Conservation (phyloP, 1,139 yeast genomes). For the Oligophagozyma castellii region DNA sequence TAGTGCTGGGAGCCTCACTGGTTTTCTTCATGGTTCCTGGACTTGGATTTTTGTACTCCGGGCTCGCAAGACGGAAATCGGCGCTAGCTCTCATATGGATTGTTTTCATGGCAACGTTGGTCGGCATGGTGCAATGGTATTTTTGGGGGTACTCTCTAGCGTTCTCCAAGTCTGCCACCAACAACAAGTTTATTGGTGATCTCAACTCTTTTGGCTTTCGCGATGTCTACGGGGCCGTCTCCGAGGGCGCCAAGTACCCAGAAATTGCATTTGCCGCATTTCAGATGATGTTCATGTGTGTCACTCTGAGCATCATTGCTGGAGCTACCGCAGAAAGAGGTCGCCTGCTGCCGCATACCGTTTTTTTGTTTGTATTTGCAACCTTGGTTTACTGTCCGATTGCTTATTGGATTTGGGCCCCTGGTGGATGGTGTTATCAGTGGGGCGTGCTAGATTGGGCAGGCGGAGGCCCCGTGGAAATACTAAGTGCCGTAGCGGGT, state of each 20-base stretch:
- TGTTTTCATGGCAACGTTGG: slow-evolving; percentile 56
- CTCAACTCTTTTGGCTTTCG: slow-evolving; percentile 70
- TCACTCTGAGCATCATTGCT: slow-evolving; percentile 79
- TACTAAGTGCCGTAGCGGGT: slow-evolving; percentile 81
- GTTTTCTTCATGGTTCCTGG: slow-evolving; percentile 94
- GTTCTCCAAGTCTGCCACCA: slow-evolving; percentile 51
- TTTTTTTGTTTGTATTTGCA: slow-evolving; percentile 77
- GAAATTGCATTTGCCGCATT: slow-evolving; percentile 74
- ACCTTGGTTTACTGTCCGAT: slow-evolving; percentile 88
- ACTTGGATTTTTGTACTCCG: slow-evolving; percentile 82
- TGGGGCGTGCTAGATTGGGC: slow-evolving; percentile 95
- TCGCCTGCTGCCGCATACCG: slow-evolving; percentile 68
- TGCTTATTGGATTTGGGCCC: slow-evolving; percentile 90
- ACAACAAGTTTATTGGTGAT: slow-evolving; percentile 79
- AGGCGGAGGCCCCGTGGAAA: slow-evolving; percentile 97
- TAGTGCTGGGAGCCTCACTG: slow-evolving; percentile 46
- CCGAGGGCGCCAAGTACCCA: slow-evolving; percentile 41
- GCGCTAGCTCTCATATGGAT: slow-evolving; percentile 86
- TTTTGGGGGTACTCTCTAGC: slow-evolving; percentile 96
- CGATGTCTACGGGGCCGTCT: slow-evolving; percentile 40
- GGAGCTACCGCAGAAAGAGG: slow-evolving; percentile 97
- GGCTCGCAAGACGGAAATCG: slow-evolving; percentile 81
- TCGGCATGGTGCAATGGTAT: slow-evolving; percentile 88
- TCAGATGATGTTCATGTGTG: slow-evolving; percentile 85
- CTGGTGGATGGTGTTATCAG: slow-evolving; percentile 82